Conservation (phyloP, 1,139 yeast species). For the Geotrichum restrictum region DNA sequence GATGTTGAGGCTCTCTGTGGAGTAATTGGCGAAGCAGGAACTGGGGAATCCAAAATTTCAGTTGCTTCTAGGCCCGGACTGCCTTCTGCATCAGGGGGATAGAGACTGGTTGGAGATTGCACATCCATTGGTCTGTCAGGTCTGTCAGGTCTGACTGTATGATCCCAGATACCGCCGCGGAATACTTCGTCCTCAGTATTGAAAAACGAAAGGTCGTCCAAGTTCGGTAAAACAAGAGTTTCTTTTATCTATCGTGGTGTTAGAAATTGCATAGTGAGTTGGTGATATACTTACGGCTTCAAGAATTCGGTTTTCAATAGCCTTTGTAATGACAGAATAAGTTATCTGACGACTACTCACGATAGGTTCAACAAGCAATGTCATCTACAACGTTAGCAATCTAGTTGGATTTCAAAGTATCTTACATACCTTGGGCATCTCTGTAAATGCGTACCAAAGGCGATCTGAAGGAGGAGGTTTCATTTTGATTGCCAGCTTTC, state of each 20-base stretch:
- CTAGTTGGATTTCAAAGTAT: neutral
- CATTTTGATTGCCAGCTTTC: conserved; percentile 62
- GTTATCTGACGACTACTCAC: conserved; percentile 79
- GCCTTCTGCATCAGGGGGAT: neutral
- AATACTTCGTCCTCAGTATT: conserved; percentile 62
- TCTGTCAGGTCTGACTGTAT: conserved; percentile 10
- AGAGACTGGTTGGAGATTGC: neutral
- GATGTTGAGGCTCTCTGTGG: neutral
- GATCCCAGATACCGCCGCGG: conserved; percentile 85
- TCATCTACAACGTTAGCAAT: conserved; percentile 6
- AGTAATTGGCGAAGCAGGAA: neutral
- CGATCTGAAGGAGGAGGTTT: conserved; percentile 91
- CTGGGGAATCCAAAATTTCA: neutral
- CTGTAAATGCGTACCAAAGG: conserved; percentile 83
- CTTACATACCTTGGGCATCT: conserved; percentile 64
- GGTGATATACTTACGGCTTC: conserved; percentile 46
- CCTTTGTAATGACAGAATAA: conserved; percentile 71
- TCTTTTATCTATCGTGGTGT: conserved; percentile 46
- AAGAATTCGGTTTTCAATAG: conserved; percentile 71
- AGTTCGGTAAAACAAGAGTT: conserved; percentile 74
- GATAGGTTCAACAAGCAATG: conserved; percentile 74
- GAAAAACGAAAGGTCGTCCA: conserved; percentile 81
- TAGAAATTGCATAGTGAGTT: neutral
- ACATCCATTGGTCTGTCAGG: neutral
- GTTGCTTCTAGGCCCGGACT: neutral